These are phyloP conservation scores for Parietichytrium sp. DNA, from an alignment of 108 stramenopile genomes.

Conservation along the genomic window DNA sequence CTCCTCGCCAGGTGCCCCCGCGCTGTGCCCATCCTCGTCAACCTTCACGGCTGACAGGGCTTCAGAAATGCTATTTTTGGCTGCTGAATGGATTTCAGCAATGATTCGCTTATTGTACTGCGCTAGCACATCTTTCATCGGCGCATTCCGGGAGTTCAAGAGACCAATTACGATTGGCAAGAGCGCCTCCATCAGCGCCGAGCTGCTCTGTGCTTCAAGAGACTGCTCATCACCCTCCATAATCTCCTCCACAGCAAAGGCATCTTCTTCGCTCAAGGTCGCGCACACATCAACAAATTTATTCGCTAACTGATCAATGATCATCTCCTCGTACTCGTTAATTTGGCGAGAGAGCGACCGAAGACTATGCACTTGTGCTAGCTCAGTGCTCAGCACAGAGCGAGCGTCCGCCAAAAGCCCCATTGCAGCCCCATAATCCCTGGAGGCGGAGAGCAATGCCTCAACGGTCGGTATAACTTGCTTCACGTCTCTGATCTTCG, in stretches of 20 bases:
- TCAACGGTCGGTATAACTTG: neutral
- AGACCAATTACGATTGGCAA: neutral
- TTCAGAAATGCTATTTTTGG: neutral
- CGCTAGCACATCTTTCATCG: neutral
- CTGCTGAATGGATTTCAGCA: neutral
- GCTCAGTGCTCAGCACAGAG: neutral
- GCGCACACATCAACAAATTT: neutral
- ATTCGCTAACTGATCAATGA: neutral
- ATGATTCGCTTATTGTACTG: neutral
- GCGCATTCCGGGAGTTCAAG: neutral
- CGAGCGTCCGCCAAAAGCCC: conserved; percentile 1
- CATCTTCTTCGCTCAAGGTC: no score
- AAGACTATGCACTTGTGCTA: conserved; percentile 1
- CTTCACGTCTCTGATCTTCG: neutral
- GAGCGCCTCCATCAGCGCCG: neutral
- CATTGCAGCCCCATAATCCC: neutral
- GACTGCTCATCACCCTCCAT: neutral
- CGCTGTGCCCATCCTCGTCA: neutral
- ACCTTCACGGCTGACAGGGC: conserved; percentile 16
- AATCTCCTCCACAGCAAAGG: neutral
- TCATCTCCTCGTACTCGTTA: conserved; percentile 25
- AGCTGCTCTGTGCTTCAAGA: neutral
- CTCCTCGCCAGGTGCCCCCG: neutral
- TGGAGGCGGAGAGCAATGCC: neutral
- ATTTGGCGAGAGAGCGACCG: conserved; percentile 16